These are phyloP conservation scores for Bacidia rubella DNA, from an alignment of 495 filamentous ascomycete species.

Conservation along the genomic window DNA sequence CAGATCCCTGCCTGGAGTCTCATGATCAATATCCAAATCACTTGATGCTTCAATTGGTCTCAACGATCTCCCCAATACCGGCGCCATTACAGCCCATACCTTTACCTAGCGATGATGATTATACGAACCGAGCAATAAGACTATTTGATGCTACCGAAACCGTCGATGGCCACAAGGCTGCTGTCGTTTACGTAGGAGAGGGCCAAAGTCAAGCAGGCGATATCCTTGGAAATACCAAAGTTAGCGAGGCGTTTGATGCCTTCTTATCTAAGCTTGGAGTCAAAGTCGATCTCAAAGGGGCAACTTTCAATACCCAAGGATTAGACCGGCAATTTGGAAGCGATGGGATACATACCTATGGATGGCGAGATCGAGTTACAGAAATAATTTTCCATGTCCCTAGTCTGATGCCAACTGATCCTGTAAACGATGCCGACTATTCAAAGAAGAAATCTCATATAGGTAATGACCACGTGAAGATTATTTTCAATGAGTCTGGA, in stretches of 20 bases:
- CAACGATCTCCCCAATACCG: constrained; percentile 53
- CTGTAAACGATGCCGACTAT: constrained; percentile 58
- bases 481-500: constrained; percentile 93
- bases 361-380: constrained; percentile 87
- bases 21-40: constrained; percentile 62
- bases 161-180: constrained; percentile 90
- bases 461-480: constrained; percentile 96
- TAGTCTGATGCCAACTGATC: constrained; percentile 90
- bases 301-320: constrained; percentile 86
- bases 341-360: constrained; percentile 77
- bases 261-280: constrained; percentile 73
- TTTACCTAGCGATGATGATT: constrained; percentile 74
- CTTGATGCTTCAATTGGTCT: constrained; percentile 59
- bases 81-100: constrained; percentile 58
- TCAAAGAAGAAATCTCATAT: constrained; percentile 87
- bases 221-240: constrained; percentile 72
- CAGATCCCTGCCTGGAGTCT: constrained; percentile 31
- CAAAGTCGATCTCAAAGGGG: constrained; percentile 61
- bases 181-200: constrained; percentile 80
- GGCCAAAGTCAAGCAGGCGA: constrained; percentile 68
- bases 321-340: constrained; percentile 59
- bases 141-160: constrained; percentile 78
- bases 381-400: constrained; percentile 93
- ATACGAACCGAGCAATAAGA: constrained; percentile 58
- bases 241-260: constrained; percentile 70